Percentiles rank a stretch among this genome's conserved stretches.
These are phyloP conservation scores for Urochloa ruziziensis DNA, from an alignment of 176 grass and related monocot genomes.

Conservation along the genomic window DNA sequence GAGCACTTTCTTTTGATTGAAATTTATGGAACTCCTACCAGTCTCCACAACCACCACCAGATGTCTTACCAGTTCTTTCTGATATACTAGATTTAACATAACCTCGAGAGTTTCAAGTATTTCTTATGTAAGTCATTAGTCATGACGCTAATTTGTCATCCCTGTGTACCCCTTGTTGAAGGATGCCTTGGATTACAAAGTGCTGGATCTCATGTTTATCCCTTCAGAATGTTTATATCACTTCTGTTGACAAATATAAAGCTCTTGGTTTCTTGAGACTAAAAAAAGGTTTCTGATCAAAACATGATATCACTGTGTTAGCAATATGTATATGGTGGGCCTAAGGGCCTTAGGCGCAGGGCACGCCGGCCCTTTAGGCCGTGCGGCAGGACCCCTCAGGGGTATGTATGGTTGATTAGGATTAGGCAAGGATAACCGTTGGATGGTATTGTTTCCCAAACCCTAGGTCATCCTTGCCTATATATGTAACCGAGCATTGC, in stretches of 20 bases:
- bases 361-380: too few species aligned
- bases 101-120: not conserved
- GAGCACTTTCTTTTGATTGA: not conserved
- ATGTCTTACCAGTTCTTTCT: not conserved
- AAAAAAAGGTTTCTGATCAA: not conserved
- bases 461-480: too few species aligned
- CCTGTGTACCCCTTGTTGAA: not conserved
- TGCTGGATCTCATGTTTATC: not conserved
- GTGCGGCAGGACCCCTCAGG: too few species aligned
- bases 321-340: constrained; percentile 21
- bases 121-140: not conserved
- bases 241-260: not conserved
- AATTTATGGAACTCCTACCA: not conserved
- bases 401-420: too few species aligned
- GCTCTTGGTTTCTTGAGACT: not conserved
- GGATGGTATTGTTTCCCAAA: too few species aligned
- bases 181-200: not conserved
- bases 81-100: not conserved
- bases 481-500: too few species aligned
- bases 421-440: too few species aligned
- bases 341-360: too few species aligned
- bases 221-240: not conserved
- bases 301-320: not conserved
- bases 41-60: not conserved
- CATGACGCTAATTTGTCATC: not conserved